Base-by-base conservation (phyloP, 345 rosid genomes). In the Citrus maxima region DNA sequence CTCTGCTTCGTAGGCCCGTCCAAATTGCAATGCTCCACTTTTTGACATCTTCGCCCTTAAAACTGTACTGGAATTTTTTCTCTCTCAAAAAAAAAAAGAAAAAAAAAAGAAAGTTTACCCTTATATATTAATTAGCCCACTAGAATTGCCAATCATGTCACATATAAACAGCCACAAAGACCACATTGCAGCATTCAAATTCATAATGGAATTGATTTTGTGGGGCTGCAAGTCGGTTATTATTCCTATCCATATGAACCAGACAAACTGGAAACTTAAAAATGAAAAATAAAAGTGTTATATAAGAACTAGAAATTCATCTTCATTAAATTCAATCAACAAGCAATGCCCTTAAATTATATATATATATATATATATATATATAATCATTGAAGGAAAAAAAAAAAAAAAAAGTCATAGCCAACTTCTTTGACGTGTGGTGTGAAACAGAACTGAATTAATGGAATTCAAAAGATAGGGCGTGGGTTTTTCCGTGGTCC, bases 191-290 rank as follows among this genome's bases (percentile, higher is more conserved):
- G 51, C 51, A 12, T 46, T 46, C 51, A 46, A 46, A 46, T 46
- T 37, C 28, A 69, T 69, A 69, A 25, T 46, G 46, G 73, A 25
- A 69, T 69, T 42, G 73, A 69, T 69, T 25, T 69, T 46, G 73
- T 69, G 73, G 58, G 70, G 70, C 38, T 46, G 51, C 51, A 46
- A 1, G 1, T 37, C n/a, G n/a, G 10, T n/a, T n/a, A n/a, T 35
- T 66, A 5, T 37, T 66, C 70, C 49, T 28, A 22, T 9, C 70
- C 49, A 35, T 34, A 66, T 10, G 38, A 35, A 35, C 7, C 51
- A 3, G 18, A 12, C 51, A 46, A 13, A 46, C 51, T 13, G 18
- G 51, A 46, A 46, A 46, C 51, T 46, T 46, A 56, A 6, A 56
- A 56, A 6, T 56, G 61, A 56, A 56, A 56, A 56, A 18, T 0